Conservation (phyloP, 2,329 filamentous ascomycete genomes). For the Aureobasidium sp. region DNA sequence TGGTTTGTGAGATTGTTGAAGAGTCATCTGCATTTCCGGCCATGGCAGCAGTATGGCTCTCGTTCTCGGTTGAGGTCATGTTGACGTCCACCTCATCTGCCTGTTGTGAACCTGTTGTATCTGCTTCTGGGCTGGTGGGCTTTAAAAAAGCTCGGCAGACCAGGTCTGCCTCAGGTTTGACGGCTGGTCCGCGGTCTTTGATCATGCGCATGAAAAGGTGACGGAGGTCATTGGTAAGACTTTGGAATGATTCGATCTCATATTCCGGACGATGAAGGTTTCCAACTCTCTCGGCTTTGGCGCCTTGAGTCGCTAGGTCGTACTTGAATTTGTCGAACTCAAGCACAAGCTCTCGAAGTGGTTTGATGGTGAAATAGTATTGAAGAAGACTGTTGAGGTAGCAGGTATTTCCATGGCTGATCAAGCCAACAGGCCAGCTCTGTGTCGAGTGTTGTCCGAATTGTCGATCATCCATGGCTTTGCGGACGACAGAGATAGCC, state of each 20-base stretch:
- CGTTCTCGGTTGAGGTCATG: slow-evolving; percentile 5
- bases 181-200: slow-evolving; percentile 23
- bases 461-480: slow-evolving; percentile 20
- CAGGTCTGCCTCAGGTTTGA: slow-evolving; percentile 30
- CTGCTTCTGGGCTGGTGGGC: neutral
- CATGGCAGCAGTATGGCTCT: neutral
- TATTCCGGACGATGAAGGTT: slow-evolving; percentile 51
- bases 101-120: neutral
- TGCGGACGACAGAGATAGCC: slow-evolving; percentile 27
- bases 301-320: slow-evolving; percentile 55
- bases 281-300: slow-evolving; percentile 67
- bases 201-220: slow-evolving; percentile 33
- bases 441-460: slow-evolving; percentile 20
- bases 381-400: slow-evolving; percentile 96
- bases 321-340: slow-evolving; percentile 66
- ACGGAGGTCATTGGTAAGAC: slow-evolving; percentile 29
- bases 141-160: slow-evolving; percentile 30
- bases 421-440: slow-evolving; percentile 70
- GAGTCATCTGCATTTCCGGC: slow-evolving; percentile 22
- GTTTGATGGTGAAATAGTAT: slow-evolving; percentile 84
- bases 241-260: slow-evolving; percentile 30
- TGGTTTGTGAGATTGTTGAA: neutral
- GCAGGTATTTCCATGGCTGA: slow-evolving; percentile 95
- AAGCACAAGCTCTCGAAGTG: slow-evolving; percentile 72
- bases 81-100: slow-evolving; percentile 6